Conservation (phyloP, 2,329 filamentous ascomycete species). For the Ophiosphaerella narmari region DNA sequence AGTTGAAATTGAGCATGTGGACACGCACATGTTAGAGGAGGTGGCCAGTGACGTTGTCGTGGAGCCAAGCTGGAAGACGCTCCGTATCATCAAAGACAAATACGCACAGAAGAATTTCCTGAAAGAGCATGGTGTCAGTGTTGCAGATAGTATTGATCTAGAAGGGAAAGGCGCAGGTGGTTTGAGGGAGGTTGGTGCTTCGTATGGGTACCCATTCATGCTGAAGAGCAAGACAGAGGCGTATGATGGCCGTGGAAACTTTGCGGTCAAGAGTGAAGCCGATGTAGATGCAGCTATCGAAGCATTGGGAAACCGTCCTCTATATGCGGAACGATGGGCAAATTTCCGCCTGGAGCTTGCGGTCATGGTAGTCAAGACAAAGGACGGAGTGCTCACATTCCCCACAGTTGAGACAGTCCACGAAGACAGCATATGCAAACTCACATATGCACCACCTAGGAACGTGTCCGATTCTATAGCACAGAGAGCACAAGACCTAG, state of each 20-base stretch:
- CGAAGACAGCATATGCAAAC: constrained; percentile 92
- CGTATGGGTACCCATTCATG: constrained; percentile 85
- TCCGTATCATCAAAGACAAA: constrained; percentile 92
- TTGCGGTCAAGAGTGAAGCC: constrained; percentile 61
- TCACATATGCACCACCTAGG: constrained; percentile 84
- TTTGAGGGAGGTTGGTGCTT: constrained; percentile 65
- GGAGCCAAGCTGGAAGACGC: constrained; percentile 82
- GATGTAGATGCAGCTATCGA: constrained; percentile 70
- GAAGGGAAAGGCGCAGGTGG: constrained; percentile 63
- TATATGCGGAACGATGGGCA: constrained; percentile 91
- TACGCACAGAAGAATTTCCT: constrained; percentile 86
- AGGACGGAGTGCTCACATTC: constrained; percentile 75
- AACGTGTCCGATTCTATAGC: constrained; percentile 65
- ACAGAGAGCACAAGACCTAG: constrained; percentile 73
- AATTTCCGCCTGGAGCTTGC: constrained; percentile 85
- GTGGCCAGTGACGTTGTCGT: constrained; percentile 69
- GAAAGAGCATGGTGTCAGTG: constrained; percentile 67
- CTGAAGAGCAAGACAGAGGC: constrained; percentile 88
- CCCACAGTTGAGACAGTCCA: constrained; percentile 94
- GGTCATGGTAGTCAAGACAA: constrained; percentile 92
- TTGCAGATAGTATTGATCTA: constrained; percentile 72
- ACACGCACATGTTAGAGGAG: constrained; percentile 87
- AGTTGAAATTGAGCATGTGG: constrained; percentile 93
- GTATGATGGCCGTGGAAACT: constrained; percentile 87
- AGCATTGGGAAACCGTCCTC: constrained; percentile 66